Base-by-base conservation (phyloP, 2,329 filamentous ascomycete genomes). In the Daldinia sp. region DNA sequence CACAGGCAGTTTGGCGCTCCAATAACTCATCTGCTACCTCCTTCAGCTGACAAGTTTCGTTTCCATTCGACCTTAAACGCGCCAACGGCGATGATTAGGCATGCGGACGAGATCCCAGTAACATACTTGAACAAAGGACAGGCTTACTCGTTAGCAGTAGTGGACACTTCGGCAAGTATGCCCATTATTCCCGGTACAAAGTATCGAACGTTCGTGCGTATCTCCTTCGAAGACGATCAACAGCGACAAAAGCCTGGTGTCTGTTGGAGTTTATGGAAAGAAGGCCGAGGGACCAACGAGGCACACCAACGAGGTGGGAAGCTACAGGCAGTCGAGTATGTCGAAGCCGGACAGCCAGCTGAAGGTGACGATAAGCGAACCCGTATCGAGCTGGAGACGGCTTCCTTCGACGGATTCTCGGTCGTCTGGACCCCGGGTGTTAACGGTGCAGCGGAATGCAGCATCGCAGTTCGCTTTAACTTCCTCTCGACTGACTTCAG, bases 401-500 rank as follows among this genome's bases (percentile, higher is more conserved):
- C 92, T 3, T 96, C 93, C 0, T 97, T 97, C 68, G 94, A 98
- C 74, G 94, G 94, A 0, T 98, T 98, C 75, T 94, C 90, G 5
- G 92, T 98, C 3, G 86, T 89, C 4, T 98, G 94, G 94, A 91
- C 89, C 0, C 90, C 93, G 0, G 90, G 88, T 3, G 77, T 85
- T 39, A 89, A 88, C 49, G 88, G 89, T 0, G 78, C 81, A 0
- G 81, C 90, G 3, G 93, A 97, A 71, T 95, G 93, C 76, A 91
- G 88, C 49, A 87, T 99, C 58, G 91, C 93, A 7, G 92, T 98
- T 10, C 91, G 95, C 45, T 99, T 98, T 83, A 99, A 99, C 79
- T 99, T 99, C 74, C 83, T 99, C 0, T 99, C 95, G 0, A 99
- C 95, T 7, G 95, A 99, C 75, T 99, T 98, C 75, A 98, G 94